Evolutionary conservation across 129 eudicot genomes (phyloP), one percentile per base, ranked within the genome.

Genomic region (Dittrichia graveolens): DNA sequence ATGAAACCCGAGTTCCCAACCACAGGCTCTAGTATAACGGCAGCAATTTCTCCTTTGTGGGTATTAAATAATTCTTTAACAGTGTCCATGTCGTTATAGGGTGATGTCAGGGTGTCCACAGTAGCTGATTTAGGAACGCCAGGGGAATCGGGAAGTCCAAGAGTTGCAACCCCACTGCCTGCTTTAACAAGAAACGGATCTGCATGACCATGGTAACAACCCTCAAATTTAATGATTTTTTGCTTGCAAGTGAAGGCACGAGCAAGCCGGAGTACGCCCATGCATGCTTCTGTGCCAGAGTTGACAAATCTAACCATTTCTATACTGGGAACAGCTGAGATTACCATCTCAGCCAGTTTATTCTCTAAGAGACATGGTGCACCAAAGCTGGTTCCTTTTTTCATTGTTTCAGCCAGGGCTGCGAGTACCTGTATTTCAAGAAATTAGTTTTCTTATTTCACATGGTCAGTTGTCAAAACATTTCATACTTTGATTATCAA

Each of bases 351-450:
- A 39, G 99, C 96, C 7, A 91, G 83, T 35, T 68, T 81, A 31
- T 90, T 95, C 65, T 95, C 99, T 7, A 91, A 83, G 35, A 95
- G 99, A 80, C 99, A 95, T 8, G 99, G 99, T 14, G 97, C 99
- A 55, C 99, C 99, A 40, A 95, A 95, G 86, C 99, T 95, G 43
- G 99, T 95, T 66, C 99, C 99, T 68, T 95, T 95, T 75, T 95
- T 91, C 99, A 95, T 95, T 77, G 99, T 91, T 73, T 95, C 99
- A 4, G 83, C 89, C 84, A 95, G 82, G 74, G 99, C 97, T 79
- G 93, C 93, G 31, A 95, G 89, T 67, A 94, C 97, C 97, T 92
- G 83, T 55, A 56, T 62, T 8, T 42, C 16, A 3, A 49, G 2
- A 49, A 49, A 49, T 12, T 49, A 49, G 56, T 11, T 49, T 49